Evolutionary conservation across 1,139 yeast genomes (phyloP), one percentile per base, ranked within the genome.

Genomic region (Suhomyces terraborum): DNA sequence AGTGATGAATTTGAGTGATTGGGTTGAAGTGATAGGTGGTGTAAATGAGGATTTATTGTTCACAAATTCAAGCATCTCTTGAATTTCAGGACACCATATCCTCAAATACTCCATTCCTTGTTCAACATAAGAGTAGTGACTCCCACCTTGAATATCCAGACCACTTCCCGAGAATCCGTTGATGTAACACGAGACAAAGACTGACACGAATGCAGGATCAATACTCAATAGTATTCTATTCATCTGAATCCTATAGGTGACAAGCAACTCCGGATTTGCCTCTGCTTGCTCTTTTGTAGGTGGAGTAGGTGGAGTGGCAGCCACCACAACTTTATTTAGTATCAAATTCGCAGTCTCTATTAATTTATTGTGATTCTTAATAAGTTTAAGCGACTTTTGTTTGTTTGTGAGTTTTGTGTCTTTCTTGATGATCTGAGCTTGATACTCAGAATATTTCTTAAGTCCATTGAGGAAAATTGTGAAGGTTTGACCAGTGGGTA

Each of bases 401-500:
- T 49, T 45, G 5, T 49, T 44, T 3, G 60, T 35, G 18, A 61
- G 43, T 2, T 44, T 45, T 1, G 50, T 36, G 28, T 58, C 53
- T 2, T 43, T 38, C 6, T 42, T 44, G 8, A 65, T 48, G 8
- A 32, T 29, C 3, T 54, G 54, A 5, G 59, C 55, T 24, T 59
- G 48, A 27, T 34, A 22, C 16, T 56, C 51, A 21, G 60, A 52
- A 36, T 53, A 56, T 30, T 54, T 58, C 32, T 59, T 64, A 12
- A 67, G 43, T 4, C 78, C 78, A 41, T 66, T 61, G 14, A 71
- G 54, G 40, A 73, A 61, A 14, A 68, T 70, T 1, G 77, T 69
- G 36, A 67, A 73, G 1, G 77, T 65, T 38, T 64, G 69, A 20
- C 61, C 53, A 47, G 70, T 62, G 2, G 77, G 70, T 4, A 48